Conservation (phyloP, 305 asterid genomes). For the Ilex paraguariensis region DNA sequence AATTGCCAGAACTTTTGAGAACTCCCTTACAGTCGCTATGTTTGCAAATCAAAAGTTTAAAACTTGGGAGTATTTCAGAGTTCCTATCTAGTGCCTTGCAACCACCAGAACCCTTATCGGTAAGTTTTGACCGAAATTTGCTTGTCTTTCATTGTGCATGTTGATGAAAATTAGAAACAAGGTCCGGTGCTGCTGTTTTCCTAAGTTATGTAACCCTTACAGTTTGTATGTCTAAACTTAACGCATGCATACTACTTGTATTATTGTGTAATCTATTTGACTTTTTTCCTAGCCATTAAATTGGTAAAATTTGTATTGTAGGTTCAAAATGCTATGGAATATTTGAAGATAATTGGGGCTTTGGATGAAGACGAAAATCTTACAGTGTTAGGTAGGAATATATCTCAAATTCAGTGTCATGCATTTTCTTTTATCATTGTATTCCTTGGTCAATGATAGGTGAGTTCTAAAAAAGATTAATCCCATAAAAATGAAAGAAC, state of each 20-base stretch:
- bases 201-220: too few relatives aligned
- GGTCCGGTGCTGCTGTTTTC: background rate
- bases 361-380: constrained; percentile 82
- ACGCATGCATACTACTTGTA: background rate
- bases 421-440: constrained; percentile 5
- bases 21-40: constrained; percentile 96
- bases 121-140: constrained; percentile 30
- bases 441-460: too few relatives aligned
- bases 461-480: too few relatives aligned
- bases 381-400: constrained; percentile 62
- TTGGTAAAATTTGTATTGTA: constrained; percentile 30
- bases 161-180: background rate
- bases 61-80: constrained; percentile 83
- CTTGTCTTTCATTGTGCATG: background rate
- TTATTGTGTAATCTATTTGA: background rate
- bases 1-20: constrained; percentile 92
- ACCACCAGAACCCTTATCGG: constrained; percentile 87
- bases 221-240: too few relatives aligned
- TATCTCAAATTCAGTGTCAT: constrained; percentile 12
- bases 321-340: constrained; percentile 94
- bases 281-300: constrained; percentile 5
- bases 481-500: background rate
- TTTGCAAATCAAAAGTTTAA: constrained; percentile 91
- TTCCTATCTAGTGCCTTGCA: constrained; percentile 89
- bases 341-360: constrained; percentile 90